These are phyloP conservation scores for Xylariaceae sp. DNA, from an alignment of 2,329 filamentous ascomycete genomes.

Conservation along the genomic window DNA sequence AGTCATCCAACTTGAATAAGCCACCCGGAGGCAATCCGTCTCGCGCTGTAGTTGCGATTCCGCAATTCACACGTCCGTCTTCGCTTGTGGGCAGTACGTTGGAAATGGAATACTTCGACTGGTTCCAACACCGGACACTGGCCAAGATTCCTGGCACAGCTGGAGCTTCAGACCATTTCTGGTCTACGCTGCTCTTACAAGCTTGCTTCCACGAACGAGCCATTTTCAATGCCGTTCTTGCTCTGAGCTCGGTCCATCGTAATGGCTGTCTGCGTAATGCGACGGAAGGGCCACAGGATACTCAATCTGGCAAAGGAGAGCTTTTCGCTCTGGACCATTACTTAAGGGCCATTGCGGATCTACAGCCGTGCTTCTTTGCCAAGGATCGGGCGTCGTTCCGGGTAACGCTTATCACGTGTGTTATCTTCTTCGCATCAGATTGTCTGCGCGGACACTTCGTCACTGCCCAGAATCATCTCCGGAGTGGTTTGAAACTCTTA, in stretches of 20 bases:
- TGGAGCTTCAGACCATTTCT: slow-evolving; percentile 31
- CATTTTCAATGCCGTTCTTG: slow-evolving; percentile 37
- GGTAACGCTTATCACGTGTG: slow-evolving; percentile 36
- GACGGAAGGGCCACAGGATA: background rate
- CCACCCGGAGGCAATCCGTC: slow-evolving; percentile 18
- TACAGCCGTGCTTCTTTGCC: slow-evolving; percentile 31
- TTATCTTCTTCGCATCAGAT: slow-evolving; percentile 35
- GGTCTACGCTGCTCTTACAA: slow-evolving; percentile 37
- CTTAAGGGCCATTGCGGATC: slow-evolving; percentile 34
- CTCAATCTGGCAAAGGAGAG: slow-evolving; percentile 15
- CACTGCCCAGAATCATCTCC: slow-evolving; percentile 38
- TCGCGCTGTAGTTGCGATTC: too few relatives aligned
- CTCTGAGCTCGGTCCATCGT: slow-evolving; percentile 34
- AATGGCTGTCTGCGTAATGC: slow-evolving; percentile 8
- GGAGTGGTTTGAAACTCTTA: slow-evolving; percentile 40
- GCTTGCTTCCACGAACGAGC: slow-evolving; percentile 35
- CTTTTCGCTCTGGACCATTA: slow-evolving; percentile 33
- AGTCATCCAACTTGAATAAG: background rate
- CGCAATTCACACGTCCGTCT: background rate
- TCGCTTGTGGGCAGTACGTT: slow-evolving; percentile 17
- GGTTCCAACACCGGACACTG: slow-evolving; percentile 39
- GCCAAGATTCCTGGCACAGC: slow-evolving; percentile 37
- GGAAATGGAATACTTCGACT: slow-evolving; percentile 38
- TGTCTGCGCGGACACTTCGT: slow-evolving; percentile 35
- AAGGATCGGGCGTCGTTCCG: slow-evolving; percentile 29